These are phyloP conservation scores for Boletus insuetus DNA, from an alignment of 768 basidiomycete species.

Conservation along the genomic window DNA sequence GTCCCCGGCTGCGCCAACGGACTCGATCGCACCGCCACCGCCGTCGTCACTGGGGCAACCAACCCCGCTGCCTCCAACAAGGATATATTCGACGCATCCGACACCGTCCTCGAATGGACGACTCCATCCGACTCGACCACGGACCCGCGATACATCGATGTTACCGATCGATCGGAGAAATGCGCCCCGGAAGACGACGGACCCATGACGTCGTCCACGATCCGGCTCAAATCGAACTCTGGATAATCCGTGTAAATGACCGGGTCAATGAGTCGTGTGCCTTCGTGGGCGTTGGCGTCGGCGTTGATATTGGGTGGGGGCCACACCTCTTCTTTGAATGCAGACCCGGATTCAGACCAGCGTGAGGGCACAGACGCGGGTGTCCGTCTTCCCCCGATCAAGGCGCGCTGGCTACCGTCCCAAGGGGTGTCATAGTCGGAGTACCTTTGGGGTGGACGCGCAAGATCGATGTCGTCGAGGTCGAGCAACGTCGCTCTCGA, in stretches of 20 bases:
- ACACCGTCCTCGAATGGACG: constrained; percentile 20
- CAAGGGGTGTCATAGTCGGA: constrained; percentile 22
- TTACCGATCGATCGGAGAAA: constrained; percentile 24
- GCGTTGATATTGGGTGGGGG: constrained; percentile 27
- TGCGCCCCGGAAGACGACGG: constrained; percentile 19
- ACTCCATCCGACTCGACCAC: constrained; percentile 1
- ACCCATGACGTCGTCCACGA: constrained; percentile 52
- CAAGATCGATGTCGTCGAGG: constrained; percentile 11
- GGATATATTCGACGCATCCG: constrained; percentile 18
- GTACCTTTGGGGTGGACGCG: constrained; percentile 10
- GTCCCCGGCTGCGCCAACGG: constrained; percentile 16
- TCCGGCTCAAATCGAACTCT: constrained; percentile 39
- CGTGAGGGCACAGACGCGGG: background rate
- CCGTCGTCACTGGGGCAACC: background rate
- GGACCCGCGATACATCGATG: constrained; percentile 20
- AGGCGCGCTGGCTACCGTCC: background rate
- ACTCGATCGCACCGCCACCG: constrained; percentile 15
- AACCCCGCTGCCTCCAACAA: constrained; percentile 27
- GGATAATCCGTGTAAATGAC: constrained; percentile 7
- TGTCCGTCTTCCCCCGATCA: background rate
- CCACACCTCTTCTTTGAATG: constrained; percentile 48
- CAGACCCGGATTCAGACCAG: constrained; percentile 41
- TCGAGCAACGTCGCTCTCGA: constrained; percentile 24
- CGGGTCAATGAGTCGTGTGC: constrained; percentile 23
- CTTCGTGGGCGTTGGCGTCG: constrained; percentile 18